Conservation (phyloP, 139 green algal species). For the Closterium sp. region DNA sequence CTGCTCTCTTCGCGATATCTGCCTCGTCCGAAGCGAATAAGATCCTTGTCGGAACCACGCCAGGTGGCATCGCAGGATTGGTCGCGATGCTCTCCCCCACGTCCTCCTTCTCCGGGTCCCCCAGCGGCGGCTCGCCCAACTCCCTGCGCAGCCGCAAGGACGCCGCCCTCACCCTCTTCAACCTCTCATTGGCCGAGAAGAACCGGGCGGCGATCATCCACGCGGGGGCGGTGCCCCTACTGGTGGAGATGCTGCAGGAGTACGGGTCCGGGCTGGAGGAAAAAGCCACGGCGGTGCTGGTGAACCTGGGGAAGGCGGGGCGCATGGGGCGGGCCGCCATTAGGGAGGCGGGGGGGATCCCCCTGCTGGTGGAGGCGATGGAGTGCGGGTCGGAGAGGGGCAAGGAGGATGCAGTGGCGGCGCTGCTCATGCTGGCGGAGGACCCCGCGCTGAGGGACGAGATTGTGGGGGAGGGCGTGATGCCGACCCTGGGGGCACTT, state of each 20-base stretch:
- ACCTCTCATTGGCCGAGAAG: conserved; percentile 31
- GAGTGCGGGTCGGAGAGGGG: conserved; percentile 15
- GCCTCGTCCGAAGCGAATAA: conserved; percentile 41
- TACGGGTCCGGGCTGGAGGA: conserved; percentile 29
- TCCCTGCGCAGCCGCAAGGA: conserved; percentile 4
- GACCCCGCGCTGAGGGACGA: conserved; percentile 3
- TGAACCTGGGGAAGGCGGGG: conserved; percentile 28
- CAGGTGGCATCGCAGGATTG: background rate
- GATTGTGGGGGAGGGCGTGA: conserved; percentile 14
- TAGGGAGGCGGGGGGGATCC: conserved; percentile 20
- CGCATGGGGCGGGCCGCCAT: conserved; percentile 22
- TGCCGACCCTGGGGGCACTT: background rate
- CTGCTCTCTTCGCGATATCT: conserved; percentile 22
- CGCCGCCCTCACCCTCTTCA: conserved; percentile 42
- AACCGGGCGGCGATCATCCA: conserved; percentile 25
- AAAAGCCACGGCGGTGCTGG: conserved; percentile 40
- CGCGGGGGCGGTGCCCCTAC: background rate
- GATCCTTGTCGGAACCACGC: background rate
- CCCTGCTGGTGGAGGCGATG: conserved; percentile 35
- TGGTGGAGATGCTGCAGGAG: conserved; percentile 39
- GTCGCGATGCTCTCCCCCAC: background rate
- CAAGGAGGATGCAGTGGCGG: conserved; percentile 37
- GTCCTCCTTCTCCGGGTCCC: background rate
- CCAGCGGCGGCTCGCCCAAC: background rate
- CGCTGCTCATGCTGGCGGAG: conserved; percentile 31